Base-by-base conservation (phyloP, 2,329 filamentous ascomycete species). In the Arthrobotrys sinensis region DNA sequence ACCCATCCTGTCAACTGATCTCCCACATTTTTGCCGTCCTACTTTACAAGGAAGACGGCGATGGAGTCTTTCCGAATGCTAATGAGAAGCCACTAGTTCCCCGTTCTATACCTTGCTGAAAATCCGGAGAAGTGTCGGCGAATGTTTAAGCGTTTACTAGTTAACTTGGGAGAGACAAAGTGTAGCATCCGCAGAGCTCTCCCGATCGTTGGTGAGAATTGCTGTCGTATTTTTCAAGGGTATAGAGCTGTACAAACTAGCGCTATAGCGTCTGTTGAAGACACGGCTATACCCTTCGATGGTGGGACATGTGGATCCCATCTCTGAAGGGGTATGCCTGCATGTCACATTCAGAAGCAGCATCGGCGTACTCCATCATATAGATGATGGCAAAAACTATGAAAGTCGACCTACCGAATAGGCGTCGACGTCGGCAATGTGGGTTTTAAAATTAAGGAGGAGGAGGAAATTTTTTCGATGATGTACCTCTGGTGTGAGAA, bases 11-110 rank as follows among this genome's bases (percentile, higher is more conserved):
- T 69, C 72, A 76, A 67, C 50, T 67, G 63, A 75, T 75, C 63
- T 32, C 34, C 70, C 24, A 46, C 63, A 43, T 45, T 53, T 75
- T 75, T 68, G 48, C 52, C 63, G 62, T 62, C 19, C 7, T 45
- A 19, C 40, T 14, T 38, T 67, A 67, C 53, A 65, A 40, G 12
- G 36, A 11, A 63, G 48, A 55, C 28, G 40, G 11, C 38, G 46
- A 70, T 70, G 66, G 65, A 76, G 67, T 77, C 73, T 77, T 77
- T 77, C 66, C 66, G 66, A 65, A 45, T n/a, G 10, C 16, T 64
- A 19, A 32, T 40, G 40, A 45, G 14, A 19, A 36, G 52, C n/a
- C 11, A n/a, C 12, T 46, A 32, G 36, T 52, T 50, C 10, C 10
- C n/a, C 19, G 45, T 3, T 24, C 36, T 60, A 21, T 76, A 69